A percentile compares a stretch with the other conserved stretches of the same genome.
phyloP scores from a whole-genome alignment of 352 stramenopile species.

The Globisporangium middletonii region DNA sequence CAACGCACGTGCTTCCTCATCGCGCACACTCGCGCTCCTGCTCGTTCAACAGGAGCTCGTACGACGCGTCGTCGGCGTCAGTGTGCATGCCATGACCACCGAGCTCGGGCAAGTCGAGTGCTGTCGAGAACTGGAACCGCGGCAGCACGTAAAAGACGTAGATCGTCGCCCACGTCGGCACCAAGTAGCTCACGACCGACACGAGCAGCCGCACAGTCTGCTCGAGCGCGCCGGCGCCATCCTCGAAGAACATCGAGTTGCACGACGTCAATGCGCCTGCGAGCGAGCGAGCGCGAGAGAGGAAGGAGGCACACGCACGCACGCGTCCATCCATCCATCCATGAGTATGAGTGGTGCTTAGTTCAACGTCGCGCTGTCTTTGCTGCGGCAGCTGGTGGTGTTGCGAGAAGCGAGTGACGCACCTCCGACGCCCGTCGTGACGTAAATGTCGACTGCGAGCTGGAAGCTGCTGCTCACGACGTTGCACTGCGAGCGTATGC shows the following conservation, averaged over 20 bases:
- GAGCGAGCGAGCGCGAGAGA: not conserved
- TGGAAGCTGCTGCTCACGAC: constrained; percentile 53
- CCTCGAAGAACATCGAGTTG: constrained; percentile 69
- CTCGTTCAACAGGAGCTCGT: constrained; percentile 26
- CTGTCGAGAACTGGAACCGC: constrained; percentile 57
- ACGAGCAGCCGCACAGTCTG: constrained; percentile 47
- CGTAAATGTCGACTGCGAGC: constrained; percentile 53
- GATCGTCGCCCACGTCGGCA: constrained; percentile 59
- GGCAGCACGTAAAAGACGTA: constrained; percentile 72
- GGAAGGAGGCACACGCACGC: not conserved
- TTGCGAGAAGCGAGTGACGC: not conserved
- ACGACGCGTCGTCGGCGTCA: constrained; percentile 10
- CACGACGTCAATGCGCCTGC: constrained; percentile 30
- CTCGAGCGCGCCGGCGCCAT: constrained; percentile 45
- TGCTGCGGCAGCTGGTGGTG: not conserved
- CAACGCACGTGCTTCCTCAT: not conserved
- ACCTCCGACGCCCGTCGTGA: constrained; percentile 46
- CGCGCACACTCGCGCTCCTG: constrained; percentile 10
- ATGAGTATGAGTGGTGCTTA: not conserved
- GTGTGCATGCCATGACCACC: constrained; percentile 1
- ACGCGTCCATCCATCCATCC: too few relatives aligned
- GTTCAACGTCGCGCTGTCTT: constrained; percentile 9
- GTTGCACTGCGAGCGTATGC: constrained; percentile 37
- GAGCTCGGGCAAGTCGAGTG: constrained; percentile 53
- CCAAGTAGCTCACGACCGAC: constrained; percentile 41